phyloP scores from a whole-genome alignment of 2,329 filamentous ascomycete species.

The Colletotrichum echinochloae region DNA sequence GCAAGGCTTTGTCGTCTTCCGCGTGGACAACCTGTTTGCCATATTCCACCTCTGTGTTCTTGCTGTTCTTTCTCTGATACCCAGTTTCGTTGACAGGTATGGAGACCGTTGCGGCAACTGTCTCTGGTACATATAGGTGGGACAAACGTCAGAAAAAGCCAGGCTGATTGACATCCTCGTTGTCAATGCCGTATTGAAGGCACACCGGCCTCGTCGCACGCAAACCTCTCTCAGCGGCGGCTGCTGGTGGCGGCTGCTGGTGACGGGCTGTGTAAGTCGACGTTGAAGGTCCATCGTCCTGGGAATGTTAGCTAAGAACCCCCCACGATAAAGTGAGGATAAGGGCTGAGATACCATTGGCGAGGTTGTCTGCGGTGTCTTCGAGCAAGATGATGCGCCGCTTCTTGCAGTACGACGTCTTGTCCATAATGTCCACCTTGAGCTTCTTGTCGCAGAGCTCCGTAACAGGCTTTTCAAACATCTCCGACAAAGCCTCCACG shows the following conservation, averaged over 20 bases:
- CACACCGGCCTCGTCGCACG: neutral
- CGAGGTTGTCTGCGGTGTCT: conserved; percentile 92
- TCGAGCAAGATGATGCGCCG: conserved; percentile 89
- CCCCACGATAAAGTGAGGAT: neutral
- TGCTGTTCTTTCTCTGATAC: neutral
- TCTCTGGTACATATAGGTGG: neutral
- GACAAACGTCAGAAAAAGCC: neutral
- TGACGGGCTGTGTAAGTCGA: conserved; percentile 46
- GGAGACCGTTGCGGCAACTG: neutral
- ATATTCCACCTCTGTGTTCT: neutral
- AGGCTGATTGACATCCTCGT: neutral
- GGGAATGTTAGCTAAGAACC: conserved; percentile 44
- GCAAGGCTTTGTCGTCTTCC: neutral
- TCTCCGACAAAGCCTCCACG: conserved; percentile 95
- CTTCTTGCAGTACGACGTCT: conserved; percentile 97
- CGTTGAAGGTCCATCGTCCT: conserved; percentile 63
- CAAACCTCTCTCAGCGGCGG: conserved; percentile 41
- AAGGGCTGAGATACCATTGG: conserved; percentile 70
- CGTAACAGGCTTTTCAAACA: conserved; percentile 97
- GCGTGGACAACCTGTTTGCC: neutral
- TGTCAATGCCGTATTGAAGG: neutral
- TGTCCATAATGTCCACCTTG: conserved; percentile 98
- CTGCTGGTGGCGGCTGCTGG: conserved; percentile 44
- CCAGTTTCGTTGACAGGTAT: neutral
- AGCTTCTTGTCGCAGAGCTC: conserved; percentile 88